Evolutionary conservation across 2,329 filamentous ascomycete genomes (phyloP).

Genomic region (Volutella citrinella): DNA sequence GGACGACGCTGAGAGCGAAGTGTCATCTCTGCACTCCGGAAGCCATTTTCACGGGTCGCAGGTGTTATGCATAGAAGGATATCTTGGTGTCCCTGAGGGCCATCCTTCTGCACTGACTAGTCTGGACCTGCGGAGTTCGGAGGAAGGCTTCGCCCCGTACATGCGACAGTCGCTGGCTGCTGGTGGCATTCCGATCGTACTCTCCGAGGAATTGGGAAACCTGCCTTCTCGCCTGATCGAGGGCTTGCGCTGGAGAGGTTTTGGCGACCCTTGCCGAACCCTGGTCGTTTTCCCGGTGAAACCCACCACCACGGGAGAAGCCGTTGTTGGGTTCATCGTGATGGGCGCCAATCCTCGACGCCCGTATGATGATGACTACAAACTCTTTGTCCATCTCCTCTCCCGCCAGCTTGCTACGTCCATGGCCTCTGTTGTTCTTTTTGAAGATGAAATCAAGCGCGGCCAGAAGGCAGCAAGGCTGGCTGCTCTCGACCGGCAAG

Average conservation of each 20-base stretch:
- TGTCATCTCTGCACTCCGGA: slow-evolving; percentile 68
- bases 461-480: slow-evolving; percentile 71
- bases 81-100: slow-evolving; percentile 62
- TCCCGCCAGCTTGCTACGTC: slow-evolving; percentile 76
- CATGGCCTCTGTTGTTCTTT: slow-evolving; percentile 76
- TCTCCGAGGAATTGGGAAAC: slow-evolving; percentile 65
- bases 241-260: slow-evolving; percentile 67
- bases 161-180: slow-evolving; percentile 72
- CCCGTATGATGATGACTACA: slow-evolving; percentile 78
- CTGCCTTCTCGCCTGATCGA: slow-evolving; percentile 63
- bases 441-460: slow-evolving; percentile 77
- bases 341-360: slow-evolving; percentile 75
- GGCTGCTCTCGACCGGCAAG: slow-evolving; percentile 72
- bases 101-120: slow-evolving; percentile 59
- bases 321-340: slow-evolving; percentile 73
- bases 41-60: slow-evolving; percentile 60
- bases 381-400: slow-evolving; percentile 71
- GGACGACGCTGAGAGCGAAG: slow-evolving; percentile 69
- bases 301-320: slow-evolving; percentile 68
- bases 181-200: slow-evolving; percentile 61
- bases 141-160: slow-evolving; percentile 71
- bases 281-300: slow-evolving; percentile 78
- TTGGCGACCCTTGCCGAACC: slow-evolving; percentile 65
- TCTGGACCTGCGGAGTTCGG: slow-evolving; percentile 67
- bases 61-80: slow-evolving; percentile 69